Evolutionary conservation across 805 yeast species (phyloP), one percentile per base, ranked within the genome.

Genomic region (Candida ulmi): DNA sequence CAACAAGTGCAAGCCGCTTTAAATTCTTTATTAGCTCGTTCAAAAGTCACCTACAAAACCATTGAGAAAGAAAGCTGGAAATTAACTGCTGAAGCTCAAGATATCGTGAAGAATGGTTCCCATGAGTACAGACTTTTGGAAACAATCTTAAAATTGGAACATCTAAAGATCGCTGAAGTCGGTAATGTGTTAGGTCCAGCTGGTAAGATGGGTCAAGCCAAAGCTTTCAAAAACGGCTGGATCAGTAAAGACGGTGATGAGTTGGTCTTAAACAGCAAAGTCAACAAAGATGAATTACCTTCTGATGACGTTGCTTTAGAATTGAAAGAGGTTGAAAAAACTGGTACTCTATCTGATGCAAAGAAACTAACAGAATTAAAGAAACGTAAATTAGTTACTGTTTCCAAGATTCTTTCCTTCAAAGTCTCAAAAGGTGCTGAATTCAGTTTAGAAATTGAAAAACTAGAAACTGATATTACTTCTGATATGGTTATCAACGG

Each of bases 161-260:
- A 91, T 28, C 72, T 93, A 54, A 86, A 84, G 57, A 80, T 93
- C 52, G 61, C 83, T 18, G 97, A 91, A 39, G 86, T 84, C 39
- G 66, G 66, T 37, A 60, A 79, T 40, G 74, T 82, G 48, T 69
- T 91, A 65, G 97, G 97, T 41, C 68, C 78, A 38, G 78, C 78
- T 43, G 98, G 97, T 46, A 81, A 82, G 52, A 74, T 91, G 48
- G 99, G 99, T 47, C 99, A 93, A 68, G 95, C 95, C 52, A 81
- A 90, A 56, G 99, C 98, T 15, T 95, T 93, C 76, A 91, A 88
- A 65, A 90, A 90, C 62, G 95, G 95, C 31, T 93, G 99, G 99
- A 81, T 93, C 54, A 68, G 76, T 47, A 93, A 95, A 62, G 85
- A 83, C 43, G 95, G 91, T 42, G 95, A 85, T 52, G 78, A 73